These are phyloP conservation scores for Coelastrella sp. DNA, from an alignment of 139 green algal species.

Conservation along the genomic window DNA sequence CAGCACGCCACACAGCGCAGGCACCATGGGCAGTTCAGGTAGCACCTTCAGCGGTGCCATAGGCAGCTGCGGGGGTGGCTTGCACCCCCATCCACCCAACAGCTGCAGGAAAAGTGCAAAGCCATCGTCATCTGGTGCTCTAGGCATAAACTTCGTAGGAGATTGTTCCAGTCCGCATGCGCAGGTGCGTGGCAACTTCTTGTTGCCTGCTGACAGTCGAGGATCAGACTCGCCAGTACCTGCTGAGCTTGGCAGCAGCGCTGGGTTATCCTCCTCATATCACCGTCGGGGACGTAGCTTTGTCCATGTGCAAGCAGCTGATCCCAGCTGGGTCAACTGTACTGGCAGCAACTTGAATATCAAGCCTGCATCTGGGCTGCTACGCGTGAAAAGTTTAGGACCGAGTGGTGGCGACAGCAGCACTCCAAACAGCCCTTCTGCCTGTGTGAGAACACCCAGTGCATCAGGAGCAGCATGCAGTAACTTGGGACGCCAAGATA, in stretches of 20 bases:
- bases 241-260: not conserved
- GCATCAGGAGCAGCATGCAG: not conserved
- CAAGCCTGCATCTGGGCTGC: too few relatives aligned
- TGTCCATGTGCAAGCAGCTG: not conserved
- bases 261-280: not conserved
- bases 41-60: not conserved
- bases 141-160: not conserved
- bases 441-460: not conserved
- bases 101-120: slow-evolving; percentile 2
- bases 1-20: slow-evolving; percentile 36
- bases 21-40: not conserved
- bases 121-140: not conserved
- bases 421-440: slow-evolving; percentile 16
- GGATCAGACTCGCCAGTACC: not conserved
- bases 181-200: not conserved
- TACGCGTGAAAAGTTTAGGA: not conserved
- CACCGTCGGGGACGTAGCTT: not conserved
- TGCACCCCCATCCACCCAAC: slow-evolving; percentile 29
- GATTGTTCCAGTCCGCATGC: slow-evolving; percentile 4
- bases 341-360: not conserved
- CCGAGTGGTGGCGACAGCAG: not conserved
- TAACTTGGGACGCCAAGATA: slow-evolving; percentile 6
- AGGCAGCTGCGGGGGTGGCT: not conserved
- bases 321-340: not conserved
- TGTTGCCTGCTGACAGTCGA: not conserved